Evolutionary conservation across 2,329 filamentous ascomycete species (phyloP).

Genomic region (Fusarium piperis): DNA sequence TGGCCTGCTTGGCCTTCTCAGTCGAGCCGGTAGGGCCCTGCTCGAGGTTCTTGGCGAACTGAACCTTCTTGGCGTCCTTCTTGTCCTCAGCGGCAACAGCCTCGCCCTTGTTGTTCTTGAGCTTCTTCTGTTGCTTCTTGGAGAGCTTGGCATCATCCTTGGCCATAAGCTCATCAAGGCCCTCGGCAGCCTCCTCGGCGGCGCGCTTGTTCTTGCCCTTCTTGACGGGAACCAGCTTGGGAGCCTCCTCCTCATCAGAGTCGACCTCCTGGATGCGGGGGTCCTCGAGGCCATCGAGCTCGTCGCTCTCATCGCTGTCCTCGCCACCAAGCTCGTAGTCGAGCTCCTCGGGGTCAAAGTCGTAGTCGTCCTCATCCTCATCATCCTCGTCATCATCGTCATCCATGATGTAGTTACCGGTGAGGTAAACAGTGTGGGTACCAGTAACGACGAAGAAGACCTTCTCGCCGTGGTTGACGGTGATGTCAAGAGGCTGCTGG

Average conservation of each 20-base stretch:
- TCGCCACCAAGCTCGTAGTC: conserved; percentile 77
- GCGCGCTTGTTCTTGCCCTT: conserved; percentile 95
- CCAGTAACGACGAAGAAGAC: conserved; percentile 93
- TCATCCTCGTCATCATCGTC: conserved; percentile 71
- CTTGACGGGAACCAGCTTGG: conserved; percentile 66
- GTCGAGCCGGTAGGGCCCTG: conserved; percentile 87
- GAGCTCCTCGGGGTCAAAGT: conserved; percentile 83
- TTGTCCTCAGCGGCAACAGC: conserved; percentile 71
- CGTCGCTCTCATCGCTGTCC: conserved; percentile 77
- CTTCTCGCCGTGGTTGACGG: conserved; percentile 85
- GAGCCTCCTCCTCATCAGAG: conserved; percentile 74
- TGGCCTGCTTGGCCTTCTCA: conserved; percentile 53
- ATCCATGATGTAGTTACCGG: conserved; percentile 93
- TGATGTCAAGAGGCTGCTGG: conserved; percentile 95
- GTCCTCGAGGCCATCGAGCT: conserved; percentile 80
- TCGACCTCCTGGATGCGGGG: conserved; percentile 87
- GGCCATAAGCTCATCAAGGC: conserved; percentile 85
- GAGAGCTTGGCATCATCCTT: conserved; percentile 83
- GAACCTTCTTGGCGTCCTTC: conserved; percentile 86
- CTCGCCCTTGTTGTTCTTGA: conserved; percentile 98
- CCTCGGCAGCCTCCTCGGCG: conserved; percentile 75
- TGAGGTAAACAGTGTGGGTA: conserved; percentile 90
- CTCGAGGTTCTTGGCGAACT: conserved; percentile 99
- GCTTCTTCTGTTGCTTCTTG: conserved; percentile 98
- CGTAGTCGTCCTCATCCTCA: conserved; percentile 79